phyloP scores from a whole-genome alignment of 2,329 filamentous ascomycete genomes.

The Beauveria asiatica region DNA sequence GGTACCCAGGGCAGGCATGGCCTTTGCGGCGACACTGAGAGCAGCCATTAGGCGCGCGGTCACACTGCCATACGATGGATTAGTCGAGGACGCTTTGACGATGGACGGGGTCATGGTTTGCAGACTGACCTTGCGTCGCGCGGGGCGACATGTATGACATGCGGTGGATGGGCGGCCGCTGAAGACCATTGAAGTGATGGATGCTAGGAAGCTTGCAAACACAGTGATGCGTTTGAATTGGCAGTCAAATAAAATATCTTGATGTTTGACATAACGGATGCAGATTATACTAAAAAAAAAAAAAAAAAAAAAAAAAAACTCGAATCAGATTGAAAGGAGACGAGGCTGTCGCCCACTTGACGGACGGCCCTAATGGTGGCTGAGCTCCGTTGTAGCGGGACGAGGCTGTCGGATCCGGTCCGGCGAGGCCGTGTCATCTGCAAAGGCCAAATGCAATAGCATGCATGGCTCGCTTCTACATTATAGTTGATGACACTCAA shows the following conservation, averaged over 20 bases:
- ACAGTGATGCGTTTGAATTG: background rate
- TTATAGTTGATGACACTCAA: no score
- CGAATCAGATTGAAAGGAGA: background rate
- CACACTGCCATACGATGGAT: conserved; percentile 15
- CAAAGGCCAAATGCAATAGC: background rate
- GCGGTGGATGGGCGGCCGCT: conserved; percentile 21
- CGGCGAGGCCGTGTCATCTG: background rate
- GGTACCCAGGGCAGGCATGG: conserved; percentile 19
- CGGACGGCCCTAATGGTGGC: background rate
- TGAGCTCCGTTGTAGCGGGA: background rate
- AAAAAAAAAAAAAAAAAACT: background rate
- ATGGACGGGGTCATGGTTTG: background rate
- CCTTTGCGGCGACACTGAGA: conserved; percentile 21
- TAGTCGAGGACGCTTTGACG: background rate
- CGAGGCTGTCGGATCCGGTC: background rate
- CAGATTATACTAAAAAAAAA: no score
- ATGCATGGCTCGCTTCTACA: background rate
- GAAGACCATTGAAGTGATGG: conserved; percentile 18
- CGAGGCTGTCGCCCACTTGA: background rate
- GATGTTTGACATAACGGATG: background rate
- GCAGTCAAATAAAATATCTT: background rate
- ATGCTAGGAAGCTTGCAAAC: background rate
- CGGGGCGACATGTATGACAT: conserved; percentile 20
- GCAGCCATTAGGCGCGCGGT: conserved; percentile 18
- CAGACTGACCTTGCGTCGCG: conserved; percentile 18